Evolutionary conservation across 176 grass and related monocot species (phyloP).

Genomic region (Tuctoria greenei): DNA sequence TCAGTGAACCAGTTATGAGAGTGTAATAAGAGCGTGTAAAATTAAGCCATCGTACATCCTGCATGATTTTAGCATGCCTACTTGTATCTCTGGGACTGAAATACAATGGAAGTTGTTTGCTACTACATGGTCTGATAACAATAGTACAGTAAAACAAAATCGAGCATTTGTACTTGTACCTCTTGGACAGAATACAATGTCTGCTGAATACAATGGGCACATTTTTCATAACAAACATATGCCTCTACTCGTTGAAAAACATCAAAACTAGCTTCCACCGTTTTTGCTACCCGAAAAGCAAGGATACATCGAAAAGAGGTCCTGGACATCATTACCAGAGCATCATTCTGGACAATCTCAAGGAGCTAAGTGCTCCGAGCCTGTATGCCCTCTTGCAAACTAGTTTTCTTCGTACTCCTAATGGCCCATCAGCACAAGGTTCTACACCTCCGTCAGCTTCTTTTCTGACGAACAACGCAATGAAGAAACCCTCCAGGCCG

Average conservation of each 20-base stretch:
- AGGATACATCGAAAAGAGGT: neutral
- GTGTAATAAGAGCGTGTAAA: neutral
- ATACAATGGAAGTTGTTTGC: neutral
- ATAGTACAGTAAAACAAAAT: neutral
- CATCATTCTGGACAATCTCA: slow-evolving; percentile 58
- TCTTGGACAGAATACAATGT: neutral
- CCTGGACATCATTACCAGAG: slow-evolving; percentile 1
- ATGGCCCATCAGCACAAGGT: neutral
- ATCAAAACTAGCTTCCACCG: neutral
- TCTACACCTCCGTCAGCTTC: neutral
- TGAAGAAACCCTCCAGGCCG: slow-evolving; percentile 85
- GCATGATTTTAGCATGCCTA: neutral
- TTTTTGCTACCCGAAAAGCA: neutral
- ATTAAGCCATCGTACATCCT: neutral
- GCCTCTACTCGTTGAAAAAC: neutral
- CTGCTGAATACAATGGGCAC: too few relatives aligned
- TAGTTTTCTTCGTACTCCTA: neutral
- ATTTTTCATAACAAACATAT: neutral
- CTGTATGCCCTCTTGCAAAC: slow-evolving; percentile 1
- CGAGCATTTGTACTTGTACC: neutral
- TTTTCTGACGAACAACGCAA: slow-evolving; percentile 76
- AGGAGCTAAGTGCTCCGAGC: slow-evolving; percentile 31
- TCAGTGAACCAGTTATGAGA: neutral
- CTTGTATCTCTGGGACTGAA: neutral
- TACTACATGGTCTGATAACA: neutral